Percentiles rank a stretch among this genome's conserved stretches.
phyloP scores from a whole-genome alignment of 192 early-diverging fungal species.

The Umbelopsis isabellina region DNA sequence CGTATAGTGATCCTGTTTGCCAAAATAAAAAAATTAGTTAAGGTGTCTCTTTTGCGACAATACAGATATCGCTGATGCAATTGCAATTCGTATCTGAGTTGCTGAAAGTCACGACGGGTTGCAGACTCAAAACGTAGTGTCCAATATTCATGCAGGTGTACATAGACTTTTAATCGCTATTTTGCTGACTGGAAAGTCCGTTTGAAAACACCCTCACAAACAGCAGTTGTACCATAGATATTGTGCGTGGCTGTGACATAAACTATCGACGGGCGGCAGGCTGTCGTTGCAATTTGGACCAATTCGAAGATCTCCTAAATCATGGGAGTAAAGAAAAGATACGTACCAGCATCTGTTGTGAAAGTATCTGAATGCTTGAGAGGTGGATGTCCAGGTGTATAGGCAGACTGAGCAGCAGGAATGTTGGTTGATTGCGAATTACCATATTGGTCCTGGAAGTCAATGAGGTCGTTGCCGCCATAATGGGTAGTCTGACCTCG shows the following conservation, averaged over 20 bases:
- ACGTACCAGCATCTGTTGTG: constrained; percentile 8
- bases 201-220: too few species aligned
- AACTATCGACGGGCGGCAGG: not conserved
- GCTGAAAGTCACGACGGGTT: too few species aligned
- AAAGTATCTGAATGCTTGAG: constrained; percentile 9
- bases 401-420: constrained; percentile 4
- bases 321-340: not conserved
- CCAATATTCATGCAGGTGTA: too few species aligned
- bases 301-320: not conserved
- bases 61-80: too few species aligned
- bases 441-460: constrained; percentile 20
- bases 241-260: not conserved
- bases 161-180: too few species aligned
- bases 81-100: too few species aligned
- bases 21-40: not conserved
- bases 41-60: too few species aligned
- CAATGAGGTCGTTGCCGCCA: constrained; percentile 17
- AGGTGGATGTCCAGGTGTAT: constrained; percentile 1
- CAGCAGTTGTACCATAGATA: not conserved
- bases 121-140: too few species aligned
- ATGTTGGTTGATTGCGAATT: constrained; percentile 3
- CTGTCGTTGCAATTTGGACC: not conserved
- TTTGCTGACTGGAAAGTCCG: too few species aligned
- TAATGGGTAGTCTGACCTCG: constrained; percentile 11
- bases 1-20: constrained; percentile 11